phyloP scores from a whole-genome alignment of 805 yeast species.

The Nematodospora valgi region DNA sequence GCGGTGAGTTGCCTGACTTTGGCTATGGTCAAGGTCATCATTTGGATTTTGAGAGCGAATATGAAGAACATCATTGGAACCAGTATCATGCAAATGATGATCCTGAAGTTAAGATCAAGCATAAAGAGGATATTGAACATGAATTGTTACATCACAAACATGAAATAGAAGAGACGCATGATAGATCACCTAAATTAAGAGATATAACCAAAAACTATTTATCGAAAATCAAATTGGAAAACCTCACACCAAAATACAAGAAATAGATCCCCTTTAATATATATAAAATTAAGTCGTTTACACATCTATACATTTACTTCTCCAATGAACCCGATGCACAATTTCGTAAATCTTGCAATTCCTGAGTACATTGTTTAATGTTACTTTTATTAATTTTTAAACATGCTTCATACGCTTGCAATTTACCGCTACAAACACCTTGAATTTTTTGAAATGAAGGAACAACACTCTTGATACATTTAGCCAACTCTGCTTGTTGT shows the following conservation, averaged over 20 bases:
- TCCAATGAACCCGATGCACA: constrained; percentile 53
- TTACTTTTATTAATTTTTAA: constrained; percentile 45
- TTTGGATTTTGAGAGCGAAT: constrained; percentile 88
- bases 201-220: constrained; percentile 24
- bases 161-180: constrained; percentile 63
- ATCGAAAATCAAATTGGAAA: constrained; percentile 28
- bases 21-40: constrained; percentile 95
- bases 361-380: constrained; percentile 48
- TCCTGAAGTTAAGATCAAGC: constrained; percentile 77
- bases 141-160: constrained; percentile 83
- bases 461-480: constrained; percentile 61
- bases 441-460: constrained; percentile 73
- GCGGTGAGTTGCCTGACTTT: constrained; percentile 83
- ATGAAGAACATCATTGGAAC: constrained; percentile 94
- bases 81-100: constrained; percentile 72
- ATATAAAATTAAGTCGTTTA: not conserved
- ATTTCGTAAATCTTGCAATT: constrained; percentile 54
- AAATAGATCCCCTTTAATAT: too few relatives aligned
- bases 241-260: constrained; percentile 26
- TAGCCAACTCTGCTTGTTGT: constrained; percentile 55
- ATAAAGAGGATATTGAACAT: constrained; percentile 86
- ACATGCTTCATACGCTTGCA: constrained; percentile 67
- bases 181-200: constrained; percentile 25
- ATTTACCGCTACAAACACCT: constrained; percentile 52
- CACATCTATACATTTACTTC: constrained; percentile 2